These are phyloP conservation scores for Aspergillus niger DNA, from an alignment of 2,329 filamentous ascomycete genomes.

Conservation along the genomic window DNA sequence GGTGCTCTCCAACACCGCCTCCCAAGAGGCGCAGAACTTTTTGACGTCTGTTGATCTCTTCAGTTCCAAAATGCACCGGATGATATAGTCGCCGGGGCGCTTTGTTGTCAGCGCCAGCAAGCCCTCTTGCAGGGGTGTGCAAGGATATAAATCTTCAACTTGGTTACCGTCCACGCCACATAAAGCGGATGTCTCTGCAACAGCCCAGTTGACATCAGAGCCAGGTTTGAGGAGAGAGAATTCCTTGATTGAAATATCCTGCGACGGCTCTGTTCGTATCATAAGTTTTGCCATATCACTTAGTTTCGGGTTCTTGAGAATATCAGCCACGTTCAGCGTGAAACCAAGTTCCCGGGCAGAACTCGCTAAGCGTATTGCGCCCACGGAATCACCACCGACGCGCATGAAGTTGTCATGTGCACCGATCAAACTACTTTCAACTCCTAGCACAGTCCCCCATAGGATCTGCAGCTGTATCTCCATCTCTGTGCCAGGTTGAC, in stretches of 20 bases:
- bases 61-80: background rate
- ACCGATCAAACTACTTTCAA: background rate
- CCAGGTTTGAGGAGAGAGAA: background rate
- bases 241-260: background rate
- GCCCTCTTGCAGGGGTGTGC: slow-evolving; percentile 5
- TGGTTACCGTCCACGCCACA: background rate
- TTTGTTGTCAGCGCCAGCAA: background rate
- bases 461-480: background rate
- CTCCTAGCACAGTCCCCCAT: background rate
- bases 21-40: background rate
- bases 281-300: slow-evolving; percentile 4
- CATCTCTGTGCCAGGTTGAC: background rate
- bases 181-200: background rate
- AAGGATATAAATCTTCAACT: background rate
- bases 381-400: slow-evolving; percentile 7
- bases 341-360: background rate
- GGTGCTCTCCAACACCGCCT: background rate
- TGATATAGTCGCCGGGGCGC: background rate
- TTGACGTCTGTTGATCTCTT: background rate
- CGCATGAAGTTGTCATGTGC: slow-evolving; percentile 6
- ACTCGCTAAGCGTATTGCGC: slow-evolving; percentile 7
- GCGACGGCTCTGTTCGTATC: background rate
- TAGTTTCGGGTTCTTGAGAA: slow-evolving; percentile 12
- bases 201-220: background rate
- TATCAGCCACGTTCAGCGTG: background rate